Evolutionary conservation across 805 yeast genomes (phyloP).

Genomic region (Wickerhamomyces rabaulensis): DNA sequence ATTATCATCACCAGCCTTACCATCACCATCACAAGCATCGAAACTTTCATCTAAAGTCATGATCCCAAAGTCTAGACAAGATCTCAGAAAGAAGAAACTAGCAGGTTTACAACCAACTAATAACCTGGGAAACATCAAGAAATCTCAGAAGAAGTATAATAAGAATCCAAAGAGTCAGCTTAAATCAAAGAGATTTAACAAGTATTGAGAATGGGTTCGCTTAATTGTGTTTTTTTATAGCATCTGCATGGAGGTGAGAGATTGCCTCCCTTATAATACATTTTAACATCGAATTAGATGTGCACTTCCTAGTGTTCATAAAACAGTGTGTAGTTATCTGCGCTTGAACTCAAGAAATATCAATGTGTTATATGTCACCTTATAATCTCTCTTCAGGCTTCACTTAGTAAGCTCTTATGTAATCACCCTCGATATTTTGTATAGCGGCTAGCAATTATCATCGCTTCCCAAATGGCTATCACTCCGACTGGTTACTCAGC

Average conservation of each 20-base stretch:
- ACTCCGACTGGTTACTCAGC: too few species aligned
- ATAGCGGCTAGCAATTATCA: too few species aligned
- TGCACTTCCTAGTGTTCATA: too few species aligned
- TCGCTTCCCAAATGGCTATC: too few species aligned
- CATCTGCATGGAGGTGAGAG: not conserved
- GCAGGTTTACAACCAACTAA: constrained; percentile 19
- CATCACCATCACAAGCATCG: not conserved
- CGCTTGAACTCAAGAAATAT: too few species aligned
- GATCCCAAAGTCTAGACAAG: not conserved
- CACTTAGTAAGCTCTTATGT: too few species aligned
- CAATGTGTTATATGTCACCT: too few species aligned
- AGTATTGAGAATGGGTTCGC: constrained; percentile 8
- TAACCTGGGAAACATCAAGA: constrained; percentile 18
- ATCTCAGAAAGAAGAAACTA: not conserved
- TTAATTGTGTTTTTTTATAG: not conserved
- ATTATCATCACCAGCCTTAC: not conserved
- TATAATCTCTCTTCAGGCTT: too few species aligned
- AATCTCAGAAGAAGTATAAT: constrained; percentile 16
- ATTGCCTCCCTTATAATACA: not conserved
- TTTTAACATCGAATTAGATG: too few species aligned
- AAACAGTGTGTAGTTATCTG: too few species aligned
- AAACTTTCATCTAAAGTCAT: not conserved
- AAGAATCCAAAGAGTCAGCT: constrained; percentile 11
- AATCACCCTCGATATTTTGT: too few species aligned
- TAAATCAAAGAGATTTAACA: constrained; percentile 18